A percentile compares a stretch with the other conserved stretches of the same genome.
phyloP scores from a whole-genome alignment of 176 grass and related monocot genomes.

The Carex parvula region DNA sequence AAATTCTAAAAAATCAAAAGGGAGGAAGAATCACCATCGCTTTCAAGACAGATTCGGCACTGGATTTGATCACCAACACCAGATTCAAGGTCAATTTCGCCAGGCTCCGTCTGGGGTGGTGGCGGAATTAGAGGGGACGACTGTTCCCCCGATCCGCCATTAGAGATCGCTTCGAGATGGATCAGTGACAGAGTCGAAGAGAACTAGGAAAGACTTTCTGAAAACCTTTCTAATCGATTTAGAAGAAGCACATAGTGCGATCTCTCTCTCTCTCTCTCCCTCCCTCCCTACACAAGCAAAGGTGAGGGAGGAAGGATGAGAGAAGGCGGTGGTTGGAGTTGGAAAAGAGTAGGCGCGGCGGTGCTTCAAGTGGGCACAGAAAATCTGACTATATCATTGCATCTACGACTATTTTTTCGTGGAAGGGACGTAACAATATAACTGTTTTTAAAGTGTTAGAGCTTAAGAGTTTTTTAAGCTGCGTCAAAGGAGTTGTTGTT shows the following conservation, averaged over 20 bases:
- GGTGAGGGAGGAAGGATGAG: background rate
- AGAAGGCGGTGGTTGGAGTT: background rate
- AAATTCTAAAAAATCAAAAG: background rate
- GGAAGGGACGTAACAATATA: background rate
- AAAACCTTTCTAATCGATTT: background rate
- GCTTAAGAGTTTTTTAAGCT: no score
- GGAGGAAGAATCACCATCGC: constrained; percentile 45
- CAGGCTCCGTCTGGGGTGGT: constrained; percentile 19
- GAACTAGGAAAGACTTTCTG: background rate
- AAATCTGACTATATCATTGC: background rate
- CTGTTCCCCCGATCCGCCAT: constrained; percentile 58
- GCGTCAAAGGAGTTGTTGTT: no score
- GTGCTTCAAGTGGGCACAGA: background rate
- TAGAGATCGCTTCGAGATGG: constrained; percentile 20
- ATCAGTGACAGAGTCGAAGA: background rate
- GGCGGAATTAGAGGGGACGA: constrained; percentile 72
- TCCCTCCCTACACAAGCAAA: constrained; percentile 3
- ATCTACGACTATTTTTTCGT: background rate
- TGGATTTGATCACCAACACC: constrained; percentile 76
- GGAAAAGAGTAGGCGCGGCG: constrained; percentile 2
- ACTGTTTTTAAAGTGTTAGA: no score
- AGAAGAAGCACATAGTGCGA: background rate
- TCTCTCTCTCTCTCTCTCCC: background rate
- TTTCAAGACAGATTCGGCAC: constrained; percentile 99
- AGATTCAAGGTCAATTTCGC: constrained; percentile 90